phyloP scores from a whole-genome alignment of 2,329 filamentous ascomycete genomes.

The Anthostomella pinea region DNA sequence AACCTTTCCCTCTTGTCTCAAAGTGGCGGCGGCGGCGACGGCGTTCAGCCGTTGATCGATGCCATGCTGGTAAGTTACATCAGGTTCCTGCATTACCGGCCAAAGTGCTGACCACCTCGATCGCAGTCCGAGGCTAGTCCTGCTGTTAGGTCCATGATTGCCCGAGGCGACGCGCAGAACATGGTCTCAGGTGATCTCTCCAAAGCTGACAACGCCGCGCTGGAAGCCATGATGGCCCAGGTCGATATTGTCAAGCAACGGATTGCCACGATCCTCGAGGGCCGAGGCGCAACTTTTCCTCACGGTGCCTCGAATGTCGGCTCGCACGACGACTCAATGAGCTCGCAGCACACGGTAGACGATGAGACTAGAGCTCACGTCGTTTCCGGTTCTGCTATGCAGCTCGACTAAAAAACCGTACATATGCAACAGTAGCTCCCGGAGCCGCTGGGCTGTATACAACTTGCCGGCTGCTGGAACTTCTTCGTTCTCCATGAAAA shows the following conservation, averaged over 20 bases:
- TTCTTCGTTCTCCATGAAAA: background rate
- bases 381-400: slow-evolving; percentile 22
- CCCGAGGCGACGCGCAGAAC: slow-evolving; percentile 44
- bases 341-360: slow-evolving; percentile 9
- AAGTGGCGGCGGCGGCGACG: slow-evolving; percentile 47
- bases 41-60: slow-evolving; percentile 53
- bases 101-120: slow-evolving; percentile 6
- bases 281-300: slow-evolving; percentile 4
- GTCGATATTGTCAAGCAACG: slow-evolving; percentile 43
- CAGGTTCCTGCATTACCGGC: background rate
- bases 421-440: too few relatives aligned
- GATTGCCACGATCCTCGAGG: slow-evolving; percentile 39
- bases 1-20: slow-evolving; percentile 58
- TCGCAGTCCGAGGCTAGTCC: slow-evolving; percentile 44
- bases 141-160: slow-evolving; percentile 46
- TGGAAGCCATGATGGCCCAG: slow-evolving; percentile 48
- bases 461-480: background rate
- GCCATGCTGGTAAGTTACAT: slow-evolving; percentile 58
- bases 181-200: slow-evolving; percentile 40
- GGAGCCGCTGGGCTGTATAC: too few relatives aligned
- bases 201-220: slow-evolving; percentile 41
- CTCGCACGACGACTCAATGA: slow-evolving; percentile 15
- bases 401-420: slow-evolving; percentile 27
- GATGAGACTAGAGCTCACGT: slow-evolving; percentile 4
- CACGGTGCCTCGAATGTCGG: slow-evolving; percentile 14